Percentiles rank a stretch among this genome's conserved stretches.
These are phyloP conservation scores for Blastocystis sp. DNA, from an alignment of 352 stramenopile genomes.

Conservation along the genomic window DNA sequence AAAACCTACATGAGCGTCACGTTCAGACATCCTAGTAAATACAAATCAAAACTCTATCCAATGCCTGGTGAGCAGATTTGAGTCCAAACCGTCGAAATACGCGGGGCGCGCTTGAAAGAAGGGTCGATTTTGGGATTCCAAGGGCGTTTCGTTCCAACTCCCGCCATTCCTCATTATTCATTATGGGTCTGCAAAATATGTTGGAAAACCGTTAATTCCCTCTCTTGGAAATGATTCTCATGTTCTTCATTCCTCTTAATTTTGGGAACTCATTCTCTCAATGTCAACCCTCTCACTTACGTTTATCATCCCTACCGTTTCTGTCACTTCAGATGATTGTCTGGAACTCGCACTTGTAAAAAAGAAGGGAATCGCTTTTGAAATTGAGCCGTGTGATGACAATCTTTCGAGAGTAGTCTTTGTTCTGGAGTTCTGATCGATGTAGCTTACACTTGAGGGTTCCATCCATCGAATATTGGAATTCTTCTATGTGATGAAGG, in stretches of 20 bases:
- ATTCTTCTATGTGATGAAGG: slow-evolving; percentile 58
- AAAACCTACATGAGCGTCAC: neutral
- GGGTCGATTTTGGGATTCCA: no score
- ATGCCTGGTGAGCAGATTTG: no score
- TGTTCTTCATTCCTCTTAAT: no score
- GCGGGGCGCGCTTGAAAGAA: no score
- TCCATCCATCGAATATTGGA: slow-evolving; percentile 12
- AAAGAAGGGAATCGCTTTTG: neutral
- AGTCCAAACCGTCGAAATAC: no score
- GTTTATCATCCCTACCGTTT: neutral
- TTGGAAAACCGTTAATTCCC: no score
- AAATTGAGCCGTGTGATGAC: neutral
- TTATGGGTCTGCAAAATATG: no score
- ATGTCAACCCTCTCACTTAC: slow-evolving; percentile 18
- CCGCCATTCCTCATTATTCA: no score
- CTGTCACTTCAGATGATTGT: neutral
- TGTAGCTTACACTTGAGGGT: slow-evolving; percentile 30
- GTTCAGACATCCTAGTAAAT: slow-evolving; percentile 15
- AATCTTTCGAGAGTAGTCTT: neutral
- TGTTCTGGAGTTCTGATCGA: neutral
- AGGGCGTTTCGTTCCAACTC: no score
- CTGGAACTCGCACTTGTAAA: neutral
- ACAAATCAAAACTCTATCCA: neutral
- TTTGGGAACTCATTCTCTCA: neutral
- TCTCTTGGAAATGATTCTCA: no score